Evolutionary conservation across 257 asterid species (phyloP), one percentile per base, ranked within the genome.

Genomic region (Craterostigma plantagineum): DNA sequence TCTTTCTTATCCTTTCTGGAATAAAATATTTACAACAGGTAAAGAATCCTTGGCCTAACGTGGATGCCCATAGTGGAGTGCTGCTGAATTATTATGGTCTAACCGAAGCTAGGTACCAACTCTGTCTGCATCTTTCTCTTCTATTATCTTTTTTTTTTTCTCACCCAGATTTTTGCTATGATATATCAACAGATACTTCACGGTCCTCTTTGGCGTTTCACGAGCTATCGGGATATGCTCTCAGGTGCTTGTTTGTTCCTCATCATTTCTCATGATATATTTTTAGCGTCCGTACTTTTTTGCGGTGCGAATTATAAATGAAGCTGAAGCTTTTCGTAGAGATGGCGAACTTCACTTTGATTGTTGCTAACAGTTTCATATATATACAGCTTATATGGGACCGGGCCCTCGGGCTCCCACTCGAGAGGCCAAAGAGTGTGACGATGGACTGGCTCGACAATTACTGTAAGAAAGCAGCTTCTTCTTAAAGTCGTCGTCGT

Each of bases 191-290:
- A 51, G 49, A 46, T 50, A 53, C 34, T 90, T 54, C 69, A 90
- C 98, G 7, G 98, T 90, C 48, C 98, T 90, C 62, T 90, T 90
- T 63, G 98, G 98, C 12, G 98, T 90, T 45, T 90, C 99, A 10
- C 79, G 99, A 54, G 73, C 95, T 38, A 73, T 83, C 33, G 95
- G 99, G 72, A 90, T 90, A 48, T 75, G 95, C 33, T 53, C 95
- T 48, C 99, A 87, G 98, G 98, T 87, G 35, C 23, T 47, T 23
- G 44, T 18, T 38, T 43, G n/a, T 9, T 3, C 2, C 41, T n/a
- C n/a, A n/a, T n/a, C 16, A 34, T 10, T 33, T 10, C 30, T 23
- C 30, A 6, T 6, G 6, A 23, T 23, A 6, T 6, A 23, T 23
- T 2, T 23, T 23, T 23, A 23, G n/a, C 30, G 4, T 23, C 30